phyloP scores from a whole-genome alignment of 176 grass and related monocot genomes.

The Lolium rigidum region DNA sequence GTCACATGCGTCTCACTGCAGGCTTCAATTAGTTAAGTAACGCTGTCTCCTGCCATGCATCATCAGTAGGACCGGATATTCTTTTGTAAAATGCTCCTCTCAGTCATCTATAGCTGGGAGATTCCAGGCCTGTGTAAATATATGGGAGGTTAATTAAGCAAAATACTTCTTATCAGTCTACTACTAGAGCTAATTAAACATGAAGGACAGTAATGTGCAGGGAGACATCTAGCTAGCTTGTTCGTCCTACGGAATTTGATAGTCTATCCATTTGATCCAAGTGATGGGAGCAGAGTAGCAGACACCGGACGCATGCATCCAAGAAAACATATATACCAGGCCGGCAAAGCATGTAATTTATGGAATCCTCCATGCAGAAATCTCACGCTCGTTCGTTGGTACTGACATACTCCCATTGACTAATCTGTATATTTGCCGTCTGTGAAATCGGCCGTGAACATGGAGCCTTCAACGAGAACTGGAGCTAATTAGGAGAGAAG shows the following conservation, averaged over 20 bases:
- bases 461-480: too few species aligned
- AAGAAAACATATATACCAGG: too few species aligned
- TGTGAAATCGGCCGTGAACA: too few species aligned
- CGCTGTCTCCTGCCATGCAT: neutral
- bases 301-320: too few species aligned
- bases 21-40: conserved; percentile 17
- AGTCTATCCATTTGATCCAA: conserved; percentile 32
- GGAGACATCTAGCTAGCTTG: neutral
- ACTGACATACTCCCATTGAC: too few species aligned
- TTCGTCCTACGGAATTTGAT: neutral
- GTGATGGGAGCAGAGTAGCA: neutral
- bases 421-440: too few species aligned
- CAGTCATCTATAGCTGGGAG: neutral
- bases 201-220: neutral
- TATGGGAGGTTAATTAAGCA: neutral
- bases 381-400: too few species aligned
- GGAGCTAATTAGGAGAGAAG: too few species aligned
- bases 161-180: neutral
- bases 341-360: too few species aligned
- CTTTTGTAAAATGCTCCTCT: neutral
- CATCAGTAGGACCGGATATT: neutral
- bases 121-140: neutral
- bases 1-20: conserved; percentile 36
- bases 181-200: conserved; percentile 18
- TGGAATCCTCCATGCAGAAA: too few species aligned